A percentile compares a stretch with the other conserved stretches of the same genome.
These are phyloP conservation scores for Xylariaceae sp. DNA, from an alignment of 2,329 filamentous ascomycete species.

Conservation along the genomic window DNA sequence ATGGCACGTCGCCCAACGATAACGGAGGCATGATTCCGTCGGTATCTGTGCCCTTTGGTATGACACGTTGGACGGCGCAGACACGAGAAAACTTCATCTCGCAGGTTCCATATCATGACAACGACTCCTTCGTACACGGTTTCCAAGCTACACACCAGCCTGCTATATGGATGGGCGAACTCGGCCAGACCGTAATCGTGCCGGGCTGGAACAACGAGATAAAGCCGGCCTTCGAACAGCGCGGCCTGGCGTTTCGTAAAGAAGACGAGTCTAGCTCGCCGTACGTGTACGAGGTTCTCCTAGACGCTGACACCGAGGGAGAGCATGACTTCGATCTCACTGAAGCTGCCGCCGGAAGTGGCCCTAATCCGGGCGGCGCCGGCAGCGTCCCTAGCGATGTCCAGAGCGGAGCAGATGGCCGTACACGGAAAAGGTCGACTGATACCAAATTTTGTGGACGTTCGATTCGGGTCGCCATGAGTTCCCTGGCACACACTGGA, in stretches of 20 bases:
- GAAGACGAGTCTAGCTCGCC: conserved; percentile 39
- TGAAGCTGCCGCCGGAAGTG: conserved; percentile 26
- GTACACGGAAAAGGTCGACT: conserved; percentile 28
- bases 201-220: conserved; percentile 34
- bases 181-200: conserved; percentile 40
- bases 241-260: conserved; percentile 39
- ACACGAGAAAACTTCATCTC: conserved; percentile 45
- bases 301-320: conserved; percentile 35
- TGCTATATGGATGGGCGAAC: conserved; percentile 49
- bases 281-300: conserved; percentile 41
- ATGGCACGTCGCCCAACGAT: conserved; percentile 29
- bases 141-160: conserved; percentile 47
- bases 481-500: conserved; percentile 39
- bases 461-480: conserved; percentile 34
- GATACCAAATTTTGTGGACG: conserved; percentile 14
- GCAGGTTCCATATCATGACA: conserved; percentile 42
- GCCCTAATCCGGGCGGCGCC: conserved; percentile 38
- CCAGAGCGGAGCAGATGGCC: conserved; percentile 37
- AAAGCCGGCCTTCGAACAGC: conserved; percentile 35
- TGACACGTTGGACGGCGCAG: conserved; percentile 47
- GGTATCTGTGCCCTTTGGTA: conserved; percentile 39
- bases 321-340: conserved; percentile 34
- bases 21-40: conserved; percentile 36
- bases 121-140: conserved; percentile 40
- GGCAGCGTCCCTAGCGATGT: conserved; percentile 34